phyloP scores from a whole-genome alignment of 345 rosid species.

The Hibiscus syriacus region DNA sequence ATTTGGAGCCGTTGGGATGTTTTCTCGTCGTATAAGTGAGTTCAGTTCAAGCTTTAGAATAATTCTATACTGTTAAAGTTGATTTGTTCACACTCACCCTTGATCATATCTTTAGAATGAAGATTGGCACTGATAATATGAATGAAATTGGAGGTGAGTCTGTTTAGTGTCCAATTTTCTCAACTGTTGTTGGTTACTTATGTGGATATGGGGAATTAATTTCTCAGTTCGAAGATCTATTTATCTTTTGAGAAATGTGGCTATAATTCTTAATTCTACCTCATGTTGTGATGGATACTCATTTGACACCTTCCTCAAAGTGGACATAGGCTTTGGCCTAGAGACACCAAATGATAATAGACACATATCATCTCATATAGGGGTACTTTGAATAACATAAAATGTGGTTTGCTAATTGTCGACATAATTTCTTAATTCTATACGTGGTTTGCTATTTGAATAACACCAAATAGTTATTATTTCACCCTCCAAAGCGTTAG shows the following conservation, averaged over 20 bases:
- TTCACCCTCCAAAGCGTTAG: too few species aligned
- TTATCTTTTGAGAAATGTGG: background rate
- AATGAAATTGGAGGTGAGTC: background rate
- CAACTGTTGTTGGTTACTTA: background rate
- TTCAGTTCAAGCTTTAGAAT: slow-evolving; percentile 12
- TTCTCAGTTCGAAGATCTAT: background rate
- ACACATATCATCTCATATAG: background rate
- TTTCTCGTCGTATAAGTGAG: slow-evolving; percentile 65
- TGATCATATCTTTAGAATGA: background rate
- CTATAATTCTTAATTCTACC: background rate
- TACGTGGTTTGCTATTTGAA: too few species aligned
- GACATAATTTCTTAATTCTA: background rate
- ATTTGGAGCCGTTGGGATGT: too few species aligned
- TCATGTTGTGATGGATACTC: background rate
- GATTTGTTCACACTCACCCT: background rate
- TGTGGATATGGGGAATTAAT: background rate
- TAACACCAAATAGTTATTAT: too few species aligned
- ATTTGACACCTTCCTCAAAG: background rate
- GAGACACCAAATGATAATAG: background rate
- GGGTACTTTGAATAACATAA: background rate
- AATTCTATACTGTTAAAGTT: background rate
- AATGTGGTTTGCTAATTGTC: background rate
- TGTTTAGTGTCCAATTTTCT: background rate
- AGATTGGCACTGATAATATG: background rate
- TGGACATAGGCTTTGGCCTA: background rate